Evolutionary conservation across 2,329 filamentous ascomycete species (phyloP).

Genomic region (Alternaria ethzedia): DNA sequence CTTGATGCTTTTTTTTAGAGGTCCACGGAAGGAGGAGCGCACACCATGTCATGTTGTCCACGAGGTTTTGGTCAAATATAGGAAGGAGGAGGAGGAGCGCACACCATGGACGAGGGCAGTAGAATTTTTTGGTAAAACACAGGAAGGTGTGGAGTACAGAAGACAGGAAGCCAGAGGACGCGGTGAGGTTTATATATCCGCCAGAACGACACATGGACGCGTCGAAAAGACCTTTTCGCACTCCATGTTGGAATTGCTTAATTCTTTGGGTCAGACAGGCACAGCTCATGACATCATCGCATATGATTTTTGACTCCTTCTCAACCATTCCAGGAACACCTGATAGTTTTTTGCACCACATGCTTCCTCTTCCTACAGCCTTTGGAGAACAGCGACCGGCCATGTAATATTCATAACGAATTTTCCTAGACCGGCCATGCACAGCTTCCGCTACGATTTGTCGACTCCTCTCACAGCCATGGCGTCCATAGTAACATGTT

Average conservation of each 20-base stretch:
- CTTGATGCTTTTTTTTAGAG: background rate
- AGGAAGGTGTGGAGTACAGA: background rate
- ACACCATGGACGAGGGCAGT: too few relatives aligned
- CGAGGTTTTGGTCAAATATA: background rate
- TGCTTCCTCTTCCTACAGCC: background rate
- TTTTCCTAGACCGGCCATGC: background rate
- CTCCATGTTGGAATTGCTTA: rapidly evolving
- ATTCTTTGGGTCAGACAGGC: background rate
- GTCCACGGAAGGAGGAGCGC: background rate
- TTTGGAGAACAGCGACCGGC: background rate
- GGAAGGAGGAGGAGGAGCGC: background rate
- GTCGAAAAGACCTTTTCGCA: background rate
- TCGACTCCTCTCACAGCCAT: background rate
- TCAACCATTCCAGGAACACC: background rate
- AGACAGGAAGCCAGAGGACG: background rate
- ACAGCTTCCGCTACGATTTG: too few relatives aligned
- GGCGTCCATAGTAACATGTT: background rate
- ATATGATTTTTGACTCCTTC: background rate
- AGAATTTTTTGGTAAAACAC: background rate
- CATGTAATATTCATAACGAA: too few relatives aligned
- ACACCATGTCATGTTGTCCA: background rate
- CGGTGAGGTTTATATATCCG: background rate
- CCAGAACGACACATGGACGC: background rate
- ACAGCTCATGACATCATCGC: background rate
- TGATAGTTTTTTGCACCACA: background rate